Conservation (phyloP, 371 early-diverging fungal species). For the Encephalitozoon hellem region DNA sequence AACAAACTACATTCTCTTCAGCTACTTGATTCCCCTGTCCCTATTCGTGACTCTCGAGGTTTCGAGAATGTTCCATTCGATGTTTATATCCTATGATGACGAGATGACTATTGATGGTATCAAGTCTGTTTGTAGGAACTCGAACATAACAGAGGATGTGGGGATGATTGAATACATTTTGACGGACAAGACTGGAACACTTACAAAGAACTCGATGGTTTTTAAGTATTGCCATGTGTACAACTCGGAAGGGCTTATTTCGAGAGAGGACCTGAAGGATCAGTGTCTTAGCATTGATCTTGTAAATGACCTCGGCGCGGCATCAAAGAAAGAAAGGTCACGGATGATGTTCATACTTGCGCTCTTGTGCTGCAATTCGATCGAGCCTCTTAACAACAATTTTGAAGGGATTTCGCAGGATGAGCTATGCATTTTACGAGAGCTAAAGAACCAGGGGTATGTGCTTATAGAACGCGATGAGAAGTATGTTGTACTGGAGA, state of each 20-base stretch:
- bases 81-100: conserved; percentile 65
- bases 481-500: conserved; percentile 13
- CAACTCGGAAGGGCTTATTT: neutral
- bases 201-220: conserved; percentile 90
- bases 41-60: conserved; percentile 82
- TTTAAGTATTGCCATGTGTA: conserved; percentile 64
- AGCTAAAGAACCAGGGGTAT: conserved; percentile 22
- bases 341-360: conserved; percentile 40
- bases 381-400: conserved; percentile 54
- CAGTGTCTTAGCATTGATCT: neutral
- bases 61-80: conserved; percentile 64
- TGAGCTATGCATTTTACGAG: conserved; percentile 57
- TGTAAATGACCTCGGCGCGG: conserved; percentile 63
- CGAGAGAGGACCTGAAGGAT: neutral
- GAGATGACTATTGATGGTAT: conserved; percentile 62
- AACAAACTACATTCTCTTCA: conserved; percentile 59
- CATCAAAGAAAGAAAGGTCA: neutral
- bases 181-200: conserved; percentile 90
- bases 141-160: conserved; percentile 83
- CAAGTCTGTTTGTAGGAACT: conserved; percentile 72
- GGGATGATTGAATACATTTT: conserved; percentile 86
- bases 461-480: conserved; percentile 14
- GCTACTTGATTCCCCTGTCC: conserved; percentile 76
- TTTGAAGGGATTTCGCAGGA: conserved; percentile 60
- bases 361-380: conserved; percentile 55